A percentile compares a stretch with the other conserved stretches of the same genome.
phyloP scores from a whole-genome alignment of 2,329 filamentous ascomycete genomes.

The Claviceps sorghi region DNA sequence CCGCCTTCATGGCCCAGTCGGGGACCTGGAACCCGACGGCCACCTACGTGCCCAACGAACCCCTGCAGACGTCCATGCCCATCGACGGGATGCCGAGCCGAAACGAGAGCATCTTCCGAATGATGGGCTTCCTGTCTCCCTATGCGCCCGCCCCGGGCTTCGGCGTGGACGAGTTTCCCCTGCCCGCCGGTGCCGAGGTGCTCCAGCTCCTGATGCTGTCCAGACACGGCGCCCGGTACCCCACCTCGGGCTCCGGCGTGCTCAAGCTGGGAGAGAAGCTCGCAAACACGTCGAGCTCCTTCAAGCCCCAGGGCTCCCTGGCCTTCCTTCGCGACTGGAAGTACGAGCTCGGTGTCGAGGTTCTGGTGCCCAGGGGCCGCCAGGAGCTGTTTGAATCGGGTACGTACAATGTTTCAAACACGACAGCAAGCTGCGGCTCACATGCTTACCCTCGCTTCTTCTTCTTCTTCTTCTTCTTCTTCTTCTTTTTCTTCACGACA shows the following conservation, averaged over 20 bases:
- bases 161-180: constrained; percentile 55
- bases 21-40: constrained; percentile 50
- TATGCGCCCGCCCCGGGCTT: constrained; percentile 61
- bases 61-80: constrained; percentile 56
- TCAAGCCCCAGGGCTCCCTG: constrained; percentile 43
- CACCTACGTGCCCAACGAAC: constrained; percentile 52
- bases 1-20: constrained; percentile 58
- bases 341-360: constrained; percentile 55
- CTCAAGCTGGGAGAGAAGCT: constrained; percentile 42
- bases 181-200: constrained; percentile 53
- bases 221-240: constrained; percentile 60
- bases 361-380: constrained; percentile 57
- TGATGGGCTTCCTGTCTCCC: constrained; percentile 52
- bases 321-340: constrained; percentile 54
- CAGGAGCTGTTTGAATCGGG: constrained; percentile 57
- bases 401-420: constrained; percentile 3
- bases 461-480: too few relatives aligned
- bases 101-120: constrained; percentile 53
- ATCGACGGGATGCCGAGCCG: constrained; percentile 42
- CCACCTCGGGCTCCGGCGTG: constrained; percentile 45
- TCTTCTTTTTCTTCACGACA: too few relatives aligned
- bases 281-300: constrained; percentile 34
- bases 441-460: neutral
- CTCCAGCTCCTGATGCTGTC: constrained; percentile 58
- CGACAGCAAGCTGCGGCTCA: neutral